Evolutionary conservation across 2,329 filamentous ascomycete genomes (phyloP), one percentile per base, ranked within the genome.

Genomic region (Aspergillus amoenus): DNA sequence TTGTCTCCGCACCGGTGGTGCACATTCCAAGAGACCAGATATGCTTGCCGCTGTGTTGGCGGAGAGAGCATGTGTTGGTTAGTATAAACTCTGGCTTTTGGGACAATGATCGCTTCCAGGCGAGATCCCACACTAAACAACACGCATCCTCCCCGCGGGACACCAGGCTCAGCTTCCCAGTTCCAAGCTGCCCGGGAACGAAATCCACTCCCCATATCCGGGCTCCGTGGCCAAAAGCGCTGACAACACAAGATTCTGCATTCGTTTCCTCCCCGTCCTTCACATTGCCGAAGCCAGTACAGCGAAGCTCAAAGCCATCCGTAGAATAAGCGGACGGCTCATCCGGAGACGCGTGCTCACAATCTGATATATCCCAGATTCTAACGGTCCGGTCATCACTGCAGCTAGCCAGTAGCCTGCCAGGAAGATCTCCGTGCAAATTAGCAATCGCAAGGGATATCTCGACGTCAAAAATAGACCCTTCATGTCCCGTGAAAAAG

Each of bases 331-430:
- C 66, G 17, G 72, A 68, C 17, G 61, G 66, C 44, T 71, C 70
- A n/a, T 68, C 66, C 4, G 61, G 60, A 1, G 66, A 63, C 1
- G 64, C 66, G 2, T 71, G 58, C 4, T 69, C 68, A 39, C 79
- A 77, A 55, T 85, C 81, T 0, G 87, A 86, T 7, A 97, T 84
- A 68, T 96, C 86, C 93, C 94, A 97, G 1, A 97, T 76, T 13
- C 90, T 83, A 21, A 99, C 85, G 0, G 92, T 96, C 50, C 94
- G 84, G 73, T 99, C 94, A 69, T 99, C 94, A 68, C 93, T 97
- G 71, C 94, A 99, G 66, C 90, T 97, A 13, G 88, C 90, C 34
- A 99, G 79, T n/a, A 96, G 73, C 51, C 89, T 81, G 24, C 78
- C 76, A 18, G 70, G 70, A 6, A 68, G 69, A 0, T 76, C 77